These are phyloP conservation scores for Scheffersomyces segobiensis DNA, from an alignment of 1,139 yeast genomes.

Conservation along the genomic window DNA sequence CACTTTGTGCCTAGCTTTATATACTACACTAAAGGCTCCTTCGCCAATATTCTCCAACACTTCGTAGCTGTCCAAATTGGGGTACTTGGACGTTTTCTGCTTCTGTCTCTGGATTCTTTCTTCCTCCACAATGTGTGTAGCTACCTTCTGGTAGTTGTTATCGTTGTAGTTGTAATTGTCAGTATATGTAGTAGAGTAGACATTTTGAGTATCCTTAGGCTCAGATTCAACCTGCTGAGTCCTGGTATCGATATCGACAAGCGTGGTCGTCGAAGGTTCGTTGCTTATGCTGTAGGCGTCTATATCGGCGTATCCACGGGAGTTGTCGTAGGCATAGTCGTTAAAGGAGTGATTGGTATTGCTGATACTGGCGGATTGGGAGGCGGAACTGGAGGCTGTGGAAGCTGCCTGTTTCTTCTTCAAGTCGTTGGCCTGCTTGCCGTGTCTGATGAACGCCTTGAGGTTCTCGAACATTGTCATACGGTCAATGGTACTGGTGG, in stretches of 20 bases:
- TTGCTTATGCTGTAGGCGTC: conserved; percentile 2
- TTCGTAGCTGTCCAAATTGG: conserved; percentile 43
- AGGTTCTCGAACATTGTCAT: conserved; percentile 54
- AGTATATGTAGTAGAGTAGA: conserved; percentile 6
- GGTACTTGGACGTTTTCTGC: conserved; percentile 43
- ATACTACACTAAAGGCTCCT: conserved; percentile 91
- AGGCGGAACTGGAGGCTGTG: background rate
- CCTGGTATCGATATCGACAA: background rate
- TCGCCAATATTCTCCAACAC: conserved; percentile 58
- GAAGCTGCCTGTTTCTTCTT: conserved; percentile 17
- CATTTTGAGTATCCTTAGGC: background rate
- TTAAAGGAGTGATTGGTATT: background rate
- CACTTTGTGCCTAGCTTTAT: conserved; percentile 58
- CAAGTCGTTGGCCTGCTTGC: conserved; percentile 65
- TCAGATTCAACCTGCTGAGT: background rate
- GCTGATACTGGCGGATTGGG: background rate
- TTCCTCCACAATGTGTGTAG: conserved; percentile 63
- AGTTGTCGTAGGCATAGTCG: background rate
- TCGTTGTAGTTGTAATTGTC: conserved; percentile 6
- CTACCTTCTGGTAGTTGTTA: conserved; percentile 46
- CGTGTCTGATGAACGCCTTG: conserved; percentile 81
- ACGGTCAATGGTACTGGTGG: background rate
- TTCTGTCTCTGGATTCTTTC: conserved; percentile 46
- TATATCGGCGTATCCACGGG: background rate
- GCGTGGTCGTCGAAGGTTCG: background rate